A percentile compares a stretch with the other conserved stretches of the same genome.
Conservation (phyloP, 2,329 filamentous ascomycete genomes). For the Cercospora beticola region DNA sequence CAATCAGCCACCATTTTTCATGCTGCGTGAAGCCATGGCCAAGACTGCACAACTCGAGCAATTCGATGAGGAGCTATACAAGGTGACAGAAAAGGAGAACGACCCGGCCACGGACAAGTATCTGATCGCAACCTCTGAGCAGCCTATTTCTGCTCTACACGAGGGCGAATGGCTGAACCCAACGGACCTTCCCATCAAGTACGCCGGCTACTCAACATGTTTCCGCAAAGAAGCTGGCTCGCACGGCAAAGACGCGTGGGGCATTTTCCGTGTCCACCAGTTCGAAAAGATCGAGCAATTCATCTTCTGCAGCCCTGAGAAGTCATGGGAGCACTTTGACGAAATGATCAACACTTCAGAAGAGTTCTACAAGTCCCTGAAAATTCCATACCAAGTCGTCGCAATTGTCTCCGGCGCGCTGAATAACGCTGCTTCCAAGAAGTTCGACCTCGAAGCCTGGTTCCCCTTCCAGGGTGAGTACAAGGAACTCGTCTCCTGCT, state of each 20-base stretch:
- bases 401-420: conserved; percentile 94
- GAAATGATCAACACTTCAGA: conserved; percentile 88
- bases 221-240: conserved; percentile 94
- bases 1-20: conserved; percentile 82
- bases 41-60: conserved; percentile 97
- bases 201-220: conserved; percentile 85
- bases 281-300: conserved; percentile 94
- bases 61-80: conserved; percentile 98
- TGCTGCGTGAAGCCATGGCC: conserved; percentile 93
- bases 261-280: conserved; percentile 95
- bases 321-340: conserved; percentile 91
- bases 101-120: conserved; percentile 80
- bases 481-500: conserved; percentile 96
- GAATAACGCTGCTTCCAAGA: conserved; percentile 87
- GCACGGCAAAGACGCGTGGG: conserved; percentile 92
- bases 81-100: conserved; percentile 81
- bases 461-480: conserved; percentile 96
- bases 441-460: conserved; percentile 95
- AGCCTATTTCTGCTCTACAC: conserved; percentile 84
- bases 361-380: conserved; percentile 90
- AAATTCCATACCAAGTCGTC: conserved; percentile 86
- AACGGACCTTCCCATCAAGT: conserved; percentile 85
- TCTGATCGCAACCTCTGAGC: conserved; percentile 81
- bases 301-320: conserved; percentile 76
- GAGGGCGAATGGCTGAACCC: conserved; percentile 88